These are phyloP conservation scores for Daldinia concentrica DNA, from an alignment of 495 filamentous ascomycete species.

Conservation along the genomic window DNA sequence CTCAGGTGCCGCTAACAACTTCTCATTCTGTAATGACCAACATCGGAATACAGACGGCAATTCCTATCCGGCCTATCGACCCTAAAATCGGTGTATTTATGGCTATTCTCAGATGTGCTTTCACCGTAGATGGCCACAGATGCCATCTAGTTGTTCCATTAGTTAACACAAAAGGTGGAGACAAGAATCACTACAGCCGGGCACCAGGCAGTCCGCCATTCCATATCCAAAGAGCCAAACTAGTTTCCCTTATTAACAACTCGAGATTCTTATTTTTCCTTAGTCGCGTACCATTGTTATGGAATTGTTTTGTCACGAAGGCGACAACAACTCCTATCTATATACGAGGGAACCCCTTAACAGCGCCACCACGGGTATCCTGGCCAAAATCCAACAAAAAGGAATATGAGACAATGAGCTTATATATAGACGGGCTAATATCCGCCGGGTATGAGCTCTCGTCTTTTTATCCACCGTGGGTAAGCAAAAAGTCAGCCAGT, in stretches of 20 bases:
- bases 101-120: slow-evolving; percentile 15
- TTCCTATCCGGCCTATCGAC: slow-evolving; percentile 20
- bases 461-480: slow-evolving; percentile 26
- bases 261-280: slow-evolving; percentile 7
- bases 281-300: slow-evolving; percentile 11
- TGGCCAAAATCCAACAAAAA: slow-evolving; percentile 10
- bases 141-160: slow-evolving; percentile 18
- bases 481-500: slow-evolving; percentile 9
- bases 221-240: slow-evolving; percentile 13
- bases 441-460: slow-evolving; percentile 12
- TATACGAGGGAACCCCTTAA: background rate
- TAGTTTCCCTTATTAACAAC: slow-evolving; percentile 9
- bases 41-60: slow-evolving; percentile 19
- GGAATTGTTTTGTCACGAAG: slow-evolving; percentile 8
- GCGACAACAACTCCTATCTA: slow-evolving; percentile 20
- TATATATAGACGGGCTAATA: slow-evolving; percentile 15
- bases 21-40: slow-evolving; percentile 28
- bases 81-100: slow-evolving; percentile 11
- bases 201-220: slow-evolving; percentile 22
- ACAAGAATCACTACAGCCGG: slow-evolving; percentile 23
- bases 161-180: slow-evolving; percentile 14
- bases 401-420: slow-evolving; percentile 4
- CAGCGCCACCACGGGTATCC: background rate
- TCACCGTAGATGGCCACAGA: slow-evolving; percentile 2
- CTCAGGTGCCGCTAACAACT: slow-evolving; percentile 12